A percentile compares a stretch with the other conserved stretches of the same genome.
These are phyloP conservation scores for Funneliformis mosseae DNA, from an alignment of 192 early-diverging fungal species.

Conservation along the genomic window DNA sequence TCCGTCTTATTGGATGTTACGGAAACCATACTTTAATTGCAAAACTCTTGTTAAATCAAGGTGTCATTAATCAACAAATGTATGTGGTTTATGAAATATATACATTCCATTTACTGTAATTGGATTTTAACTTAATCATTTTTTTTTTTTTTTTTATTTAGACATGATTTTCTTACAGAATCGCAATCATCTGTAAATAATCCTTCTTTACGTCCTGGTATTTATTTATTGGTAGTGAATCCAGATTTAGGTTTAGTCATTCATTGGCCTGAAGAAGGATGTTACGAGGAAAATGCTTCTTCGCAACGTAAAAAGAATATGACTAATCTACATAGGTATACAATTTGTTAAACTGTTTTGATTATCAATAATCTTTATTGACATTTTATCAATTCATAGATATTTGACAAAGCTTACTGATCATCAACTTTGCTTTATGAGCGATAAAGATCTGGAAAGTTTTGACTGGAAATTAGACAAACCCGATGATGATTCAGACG, in stretches of 20 bases:
- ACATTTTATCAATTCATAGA: not conserved
- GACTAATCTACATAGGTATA: conserved; percentile 34
- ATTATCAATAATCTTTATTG: not conserved
- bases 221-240: not conserved
- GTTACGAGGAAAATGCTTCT: conserved; percentile 34
- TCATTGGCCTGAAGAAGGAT: conserved; percentile 29
- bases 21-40: conserved; percentile 30
- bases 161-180: not conserved
- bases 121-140: not conserved
- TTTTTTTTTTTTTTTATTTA: not conserved
- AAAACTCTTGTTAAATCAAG: conserved; percentile 13
- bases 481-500: not conserved
- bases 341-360: not conserved
- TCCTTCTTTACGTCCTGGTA: not conserved
- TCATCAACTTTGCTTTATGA: conserved; percentile 31
- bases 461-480: conserved; percentile 14
- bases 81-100: not conserved
- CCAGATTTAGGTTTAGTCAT: conserved; percentile 6
- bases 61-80: conserved; percentile 2
- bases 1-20: conserved; percentile 24
- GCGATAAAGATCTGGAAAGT: conserved; percentile 20
- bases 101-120: too few species aligned
- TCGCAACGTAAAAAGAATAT: conserved; percentile 32
- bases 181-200: not conserved
- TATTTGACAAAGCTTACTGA: conserved; percentile 32